Percentiles rank a stretch among this genome's conserved stretches.
Conservation (phyloP, 441 rosid genomes). For the Syzygium syzygioides region DNA sequence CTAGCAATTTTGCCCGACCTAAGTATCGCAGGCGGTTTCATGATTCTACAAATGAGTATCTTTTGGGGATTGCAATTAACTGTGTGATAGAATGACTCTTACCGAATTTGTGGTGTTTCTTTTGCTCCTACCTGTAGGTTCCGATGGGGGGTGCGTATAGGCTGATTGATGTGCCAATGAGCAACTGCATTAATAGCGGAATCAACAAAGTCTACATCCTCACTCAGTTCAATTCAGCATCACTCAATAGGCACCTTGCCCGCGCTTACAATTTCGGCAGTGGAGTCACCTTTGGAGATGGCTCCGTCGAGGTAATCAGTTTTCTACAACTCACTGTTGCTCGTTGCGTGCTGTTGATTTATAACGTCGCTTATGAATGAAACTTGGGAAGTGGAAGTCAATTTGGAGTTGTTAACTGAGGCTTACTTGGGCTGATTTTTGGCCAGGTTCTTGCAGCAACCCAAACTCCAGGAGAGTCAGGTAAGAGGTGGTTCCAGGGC, state of each 20-base stretch:
- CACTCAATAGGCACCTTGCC: slow-evolving; percentile 75
- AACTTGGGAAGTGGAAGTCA: not conserved
- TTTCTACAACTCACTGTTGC: not conserved
- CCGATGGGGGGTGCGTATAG: slow-evolving; percentile 93
- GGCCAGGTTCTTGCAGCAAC: slow-evolving; percentile 89
- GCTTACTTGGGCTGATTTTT: not conserved
- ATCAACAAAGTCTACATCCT: slow-evolving; percentile 95
- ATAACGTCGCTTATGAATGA: not conserved
- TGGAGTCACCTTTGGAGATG: slow-evolving; percentile 75
- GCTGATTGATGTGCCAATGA: slow-evolving; percentile 96
- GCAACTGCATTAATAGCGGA: slow-evolving; percentile 94
- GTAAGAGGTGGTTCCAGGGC: slow-evolving; percentile 89
- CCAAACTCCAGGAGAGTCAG: slow-evolving; percentile 91
- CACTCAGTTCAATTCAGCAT: slow-evolving; percentile 86
- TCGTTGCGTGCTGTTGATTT: not conserved
- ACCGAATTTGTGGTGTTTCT: no score
- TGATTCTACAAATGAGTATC: not conserved
- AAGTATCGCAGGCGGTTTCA: not conserved
- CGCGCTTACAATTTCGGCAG: slow-evolving; percentile 75
- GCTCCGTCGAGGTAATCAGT: slow-evolving; percentile 56
- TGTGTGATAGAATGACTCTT: not conserved
- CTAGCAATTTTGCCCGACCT: not conserved
- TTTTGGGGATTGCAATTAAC: not conserved
- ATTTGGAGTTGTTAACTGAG: not conserved
- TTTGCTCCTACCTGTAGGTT: slow-evolving; percentile 34